Evolutionary conservation across 495 filamentous ascomycete species (phyloP).

Genomic region (Hypoxylon fragiforme): DNA sequence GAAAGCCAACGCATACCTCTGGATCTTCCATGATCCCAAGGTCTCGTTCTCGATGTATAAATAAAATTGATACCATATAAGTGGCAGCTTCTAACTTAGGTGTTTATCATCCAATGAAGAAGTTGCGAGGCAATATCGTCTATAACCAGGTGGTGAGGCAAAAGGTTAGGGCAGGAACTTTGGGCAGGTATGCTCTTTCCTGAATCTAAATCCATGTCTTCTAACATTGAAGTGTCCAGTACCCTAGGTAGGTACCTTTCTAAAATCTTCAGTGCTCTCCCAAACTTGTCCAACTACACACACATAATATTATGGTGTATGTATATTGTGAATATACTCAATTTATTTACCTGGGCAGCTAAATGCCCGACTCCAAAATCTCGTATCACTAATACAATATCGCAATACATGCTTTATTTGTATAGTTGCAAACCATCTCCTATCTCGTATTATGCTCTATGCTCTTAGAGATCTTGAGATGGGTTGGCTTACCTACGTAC

Average conservation of each 20-base stretch:
- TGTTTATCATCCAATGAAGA: no score
- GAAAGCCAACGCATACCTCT: slow-evolving; percentile 24
- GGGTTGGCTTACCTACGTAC: neutral
- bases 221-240: no score
- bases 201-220: neutral
- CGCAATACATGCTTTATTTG: neutral
- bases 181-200: neutral
- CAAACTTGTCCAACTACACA: no score
- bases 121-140: no score
- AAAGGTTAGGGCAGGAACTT: neutral
- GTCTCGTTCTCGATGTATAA: slow-evolving; percentile 9
- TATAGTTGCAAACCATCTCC: neutral
- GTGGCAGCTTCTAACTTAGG: neutral
- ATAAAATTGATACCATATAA: slow-evolving; percentile 7
- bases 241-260: no score
- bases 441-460: neutral
- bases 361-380: no score
- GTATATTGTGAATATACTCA: no score
- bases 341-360: no score
- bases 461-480: neutral
- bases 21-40: slow-evolving; percentile 21
- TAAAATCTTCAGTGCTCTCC: no score
- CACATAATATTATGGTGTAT: no score
- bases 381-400: neutral
- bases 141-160: no score